Percentiles rank a stretch among this genome's conserved stretches.
Evolutionary conservation across 2,329 filamentous ascomycete genomes (phyloP).

Genomic region (Fusarium sp.): DNA sequence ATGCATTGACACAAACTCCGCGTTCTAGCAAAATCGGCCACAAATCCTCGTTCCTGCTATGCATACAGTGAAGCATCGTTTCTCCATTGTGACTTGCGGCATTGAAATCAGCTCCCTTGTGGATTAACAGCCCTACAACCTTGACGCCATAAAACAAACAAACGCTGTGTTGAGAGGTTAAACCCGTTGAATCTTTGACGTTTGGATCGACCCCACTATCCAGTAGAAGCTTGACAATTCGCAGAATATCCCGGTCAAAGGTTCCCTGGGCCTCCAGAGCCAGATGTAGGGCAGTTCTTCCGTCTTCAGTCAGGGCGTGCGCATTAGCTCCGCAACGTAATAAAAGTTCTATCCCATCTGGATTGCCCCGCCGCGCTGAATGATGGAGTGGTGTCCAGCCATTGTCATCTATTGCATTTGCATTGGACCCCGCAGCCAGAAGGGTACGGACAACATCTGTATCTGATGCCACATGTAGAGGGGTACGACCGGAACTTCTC

Average conservation of each 20-base stretch:
- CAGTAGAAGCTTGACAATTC: not conserved
- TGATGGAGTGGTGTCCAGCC: not conserved
- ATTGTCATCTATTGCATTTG: not conserved
- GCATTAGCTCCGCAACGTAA: not conserved
- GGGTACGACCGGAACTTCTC: not conserved
- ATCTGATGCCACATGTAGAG: not conserved
- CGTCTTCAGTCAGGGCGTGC: accelerated
- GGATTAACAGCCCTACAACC: accelerated
- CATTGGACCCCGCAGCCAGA: not conserved
- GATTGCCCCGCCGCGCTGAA: not conserved
- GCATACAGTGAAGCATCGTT: not conserved
- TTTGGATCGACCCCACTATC: not conserved
- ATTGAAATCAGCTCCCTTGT: not conserved
- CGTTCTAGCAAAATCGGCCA: no score
- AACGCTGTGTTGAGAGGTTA: no score
- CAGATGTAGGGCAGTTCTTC: not conserved
- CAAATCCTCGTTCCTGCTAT: accelerated
- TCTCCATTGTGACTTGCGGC: accelerated
- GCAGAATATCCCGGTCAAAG: no score
- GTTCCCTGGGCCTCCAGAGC: not conserved
- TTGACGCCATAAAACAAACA: no score
- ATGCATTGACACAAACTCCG: no score
- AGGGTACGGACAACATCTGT: not conserved
- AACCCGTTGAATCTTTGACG: not conserved
- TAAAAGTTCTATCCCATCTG: not conserved